Base-by-base conservation (phyloP, 805 yeast species). In the Torulaspora gathmanii region DNA sequence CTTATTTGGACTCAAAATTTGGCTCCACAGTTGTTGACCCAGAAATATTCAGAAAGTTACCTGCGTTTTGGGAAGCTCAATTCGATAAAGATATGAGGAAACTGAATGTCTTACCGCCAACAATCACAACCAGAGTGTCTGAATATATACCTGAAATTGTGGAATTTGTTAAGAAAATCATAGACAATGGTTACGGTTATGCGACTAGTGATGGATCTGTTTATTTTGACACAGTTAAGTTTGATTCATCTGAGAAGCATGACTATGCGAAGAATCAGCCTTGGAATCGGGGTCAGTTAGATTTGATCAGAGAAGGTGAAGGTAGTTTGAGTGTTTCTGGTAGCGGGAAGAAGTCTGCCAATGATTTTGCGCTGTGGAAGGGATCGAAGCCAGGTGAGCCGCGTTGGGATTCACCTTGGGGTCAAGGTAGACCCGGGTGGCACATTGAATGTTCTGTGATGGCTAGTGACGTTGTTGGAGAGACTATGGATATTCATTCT, bases 401-500 rank as follows among this genome's bases (percentile, higher is more conserved):
- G 19, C 77, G 80, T 38, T 93, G 98, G 98, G 78, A 74, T 5
- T 87, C 96, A 2, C 90, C 91, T 22, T 93, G 98, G 98, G 99
- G 99, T 20, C 73, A 73, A 47, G 99, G 99, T 42, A 83, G 99
- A 65, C 99, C 99, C 11, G 99, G 99, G 3, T 93, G 99, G 99
- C 99, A 93, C 65, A 93, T 93, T 65, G 99, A 93, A 70, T 93
- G 99, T 75, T 89, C 97, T 7, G 99, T 93, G 16, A 93, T 93
- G 99, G 98, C 98, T 1, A 77, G 89, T 42, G 95, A 89, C 55
- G 76, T 90, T 37, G 75, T 86, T 30, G 98, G 98, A 4, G 68
- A 77, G 16, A 74, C 75, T 47, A 85, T 93, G 76, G 99, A 93
- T 67, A 87, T 93, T 54, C 99, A 93, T 64, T 82, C 95, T 13